phyloP scores from a whole-genome alignment of 345 rosid genomes.

The Barbarea vulgaris region DNA sequence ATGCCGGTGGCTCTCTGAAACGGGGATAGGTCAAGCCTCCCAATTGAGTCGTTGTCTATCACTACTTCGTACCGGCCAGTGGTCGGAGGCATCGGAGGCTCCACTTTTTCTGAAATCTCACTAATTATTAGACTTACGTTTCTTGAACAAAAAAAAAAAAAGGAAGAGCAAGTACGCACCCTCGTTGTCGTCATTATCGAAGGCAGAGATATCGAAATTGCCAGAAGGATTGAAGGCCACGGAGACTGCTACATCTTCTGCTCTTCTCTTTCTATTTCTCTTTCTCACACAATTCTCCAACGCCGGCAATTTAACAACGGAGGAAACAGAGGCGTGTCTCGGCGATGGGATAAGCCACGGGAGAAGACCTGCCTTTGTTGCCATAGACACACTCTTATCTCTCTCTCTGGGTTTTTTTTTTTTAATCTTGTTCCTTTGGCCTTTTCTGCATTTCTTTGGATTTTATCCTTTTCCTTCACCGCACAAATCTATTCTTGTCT shows the following conservation, averaged over 20 bases:
- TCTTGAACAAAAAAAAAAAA: background rate
- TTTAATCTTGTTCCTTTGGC: constrained; percentile 19
- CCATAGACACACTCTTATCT: background rate
- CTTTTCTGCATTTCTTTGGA: constrained; percentile 12
- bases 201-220: constrained; percentile 71
- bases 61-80: constrained; percentile 71
- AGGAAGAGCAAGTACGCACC: constrained; percentile 40
- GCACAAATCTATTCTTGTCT: background rate
- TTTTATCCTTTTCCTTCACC: constrained; percentile 11
- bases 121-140: background rate
- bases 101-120: constrained; percentile 48
- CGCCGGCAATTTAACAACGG: background rate
- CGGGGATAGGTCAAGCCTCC: constrained; percentile 70
- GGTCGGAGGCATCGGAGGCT: constrained; percentile 78
- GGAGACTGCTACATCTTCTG: constrained; percentile 47
- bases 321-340: constrained; percentile 4
- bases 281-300: background rate
- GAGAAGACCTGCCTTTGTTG: constrained; percentile 21
- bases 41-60: constrained; percentile 56
- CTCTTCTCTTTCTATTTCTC: background rate
- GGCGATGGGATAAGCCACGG: constrained; percentile 21
- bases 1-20: constrained; percentile 69
- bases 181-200: constrained; percentile 45
- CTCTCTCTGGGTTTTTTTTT: background rate
- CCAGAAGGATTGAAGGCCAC: constrained; percentile 87